Conservation (phyloP, 805 yeast species). For the Lipomyces sp. region DNA sequence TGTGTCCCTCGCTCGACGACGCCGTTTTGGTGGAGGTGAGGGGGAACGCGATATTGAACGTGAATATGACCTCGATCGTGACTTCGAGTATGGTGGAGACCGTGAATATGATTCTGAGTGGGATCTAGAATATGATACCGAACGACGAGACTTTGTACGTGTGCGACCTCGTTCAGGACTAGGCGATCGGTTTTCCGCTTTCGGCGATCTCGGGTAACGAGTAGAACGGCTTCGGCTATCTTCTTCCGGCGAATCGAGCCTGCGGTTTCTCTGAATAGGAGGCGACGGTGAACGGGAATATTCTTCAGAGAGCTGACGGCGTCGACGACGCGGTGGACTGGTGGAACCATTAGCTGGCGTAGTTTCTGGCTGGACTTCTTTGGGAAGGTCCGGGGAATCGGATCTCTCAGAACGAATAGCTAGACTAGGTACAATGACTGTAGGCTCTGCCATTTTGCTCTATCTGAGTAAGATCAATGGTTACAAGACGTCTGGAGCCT, state of each 20-base stretch:
- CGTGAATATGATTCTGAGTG: constrained; percentile 14
- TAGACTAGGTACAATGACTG: constrained; percentile 1
- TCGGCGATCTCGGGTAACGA: neutral
- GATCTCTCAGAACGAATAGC: constrained; percentile 1
- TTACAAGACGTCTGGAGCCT: neutral
- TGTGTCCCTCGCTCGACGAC: constrained; percentile 7
- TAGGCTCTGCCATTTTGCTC: neutral
- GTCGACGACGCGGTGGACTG: neutral
- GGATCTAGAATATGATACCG: constrained; percentile 12
- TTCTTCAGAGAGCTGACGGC: neutral
- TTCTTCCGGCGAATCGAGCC: neutral
- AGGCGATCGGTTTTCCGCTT: neutral
- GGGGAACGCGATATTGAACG: constrained; percentile 12
- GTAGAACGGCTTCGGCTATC: neutral
- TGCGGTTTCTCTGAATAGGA: neutral
- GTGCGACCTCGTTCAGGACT: neutral
- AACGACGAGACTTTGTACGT: neutral
- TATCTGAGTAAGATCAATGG: neutral
- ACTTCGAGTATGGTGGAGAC: constrained; percentile 17
- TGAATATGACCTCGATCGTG: constrained; percentile 11
- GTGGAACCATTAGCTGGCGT: neutral
- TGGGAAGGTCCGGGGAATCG: neutral
- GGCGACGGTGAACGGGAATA: neutral
- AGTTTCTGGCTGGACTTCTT: neutral
- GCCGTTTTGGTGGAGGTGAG: constrained; percentile 13